Percentiles rank a stretch among this genome's conserved stretches.
phyloP scores from a whole-genome alignment of 345 rosid genomes.

The Hibiscus trionum region DNA sequence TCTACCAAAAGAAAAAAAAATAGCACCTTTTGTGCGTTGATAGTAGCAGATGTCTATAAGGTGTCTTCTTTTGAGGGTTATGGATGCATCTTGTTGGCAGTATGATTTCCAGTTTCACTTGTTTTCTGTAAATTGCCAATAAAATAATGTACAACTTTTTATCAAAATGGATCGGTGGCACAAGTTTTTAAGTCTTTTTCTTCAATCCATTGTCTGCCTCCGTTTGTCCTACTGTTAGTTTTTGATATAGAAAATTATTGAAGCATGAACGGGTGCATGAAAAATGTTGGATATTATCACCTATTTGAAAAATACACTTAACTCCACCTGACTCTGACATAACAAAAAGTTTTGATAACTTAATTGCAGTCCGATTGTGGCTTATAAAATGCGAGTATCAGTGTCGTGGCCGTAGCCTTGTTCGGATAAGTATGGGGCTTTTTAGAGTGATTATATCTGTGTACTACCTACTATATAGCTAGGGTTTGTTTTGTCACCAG shows the following conservation, averaged over 20 bases:
- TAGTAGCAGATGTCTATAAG: conserved; percentile 17
- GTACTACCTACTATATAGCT: not conserved
- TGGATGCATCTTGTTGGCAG: not conserved
- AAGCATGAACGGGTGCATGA: not conserved
- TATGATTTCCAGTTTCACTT: not conserved
- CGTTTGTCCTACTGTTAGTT: not conserved
- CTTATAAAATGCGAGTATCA: not conserved
- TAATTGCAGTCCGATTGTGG: not conserved
- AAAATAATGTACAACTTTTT: conserved; percentile 23
- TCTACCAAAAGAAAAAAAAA: too few species aligned
- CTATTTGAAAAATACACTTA: too few species aligned
- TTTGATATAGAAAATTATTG: not conserved
- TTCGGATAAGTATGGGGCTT: not conserved
- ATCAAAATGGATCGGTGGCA: conserved; percentile 19
- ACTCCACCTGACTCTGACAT: too few species aligned
- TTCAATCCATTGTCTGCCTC: conserved; percentile 12
- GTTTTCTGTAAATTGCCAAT: conserved; percentile 20
- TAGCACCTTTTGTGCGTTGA: not conserved
- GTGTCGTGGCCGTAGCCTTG: too few species aligned
- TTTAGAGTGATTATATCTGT: not conserved
- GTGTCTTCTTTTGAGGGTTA: not conserved
- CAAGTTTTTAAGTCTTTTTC: conserved; percentile 17
- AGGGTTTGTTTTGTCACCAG: conserved; percentile 16
- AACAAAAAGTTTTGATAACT: too few species aligned
- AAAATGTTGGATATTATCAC: too few species aligned